These are phyloP conservation scores for Globisporangium sylvaticum DNA, from an alignment of 352 stramenopile genomes.

Conservation along the genomic window DNA sequence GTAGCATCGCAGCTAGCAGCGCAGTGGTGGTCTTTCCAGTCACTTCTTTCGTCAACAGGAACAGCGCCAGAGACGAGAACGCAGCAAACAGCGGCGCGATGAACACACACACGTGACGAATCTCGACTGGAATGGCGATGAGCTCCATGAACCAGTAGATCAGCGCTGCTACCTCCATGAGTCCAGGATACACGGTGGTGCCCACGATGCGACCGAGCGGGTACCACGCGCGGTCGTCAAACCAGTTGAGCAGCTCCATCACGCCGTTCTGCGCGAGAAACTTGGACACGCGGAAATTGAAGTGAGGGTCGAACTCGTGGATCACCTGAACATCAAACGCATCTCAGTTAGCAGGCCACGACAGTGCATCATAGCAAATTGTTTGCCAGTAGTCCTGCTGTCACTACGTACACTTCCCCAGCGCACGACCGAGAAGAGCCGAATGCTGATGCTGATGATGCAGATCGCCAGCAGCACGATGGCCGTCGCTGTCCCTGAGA, in stretches of 20 bases:
- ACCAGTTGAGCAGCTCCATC: conserved; percentile 96
- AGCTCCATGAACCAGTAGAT: conserved; percentile 76
- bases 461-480: conserved; percentile 80
- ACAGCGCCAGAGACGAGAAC: conserved; percentile 81
- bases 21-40: conserved; percentile 62
- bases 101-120: conserved; percentile 89
- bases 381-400: not conserved
- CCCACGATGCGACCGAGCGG: conserved; percentile 90
- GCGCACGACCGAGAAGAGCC: conserved; percentile 89
- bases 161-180: conserved; percentile 83
- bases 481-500: conserved; percentile 27
- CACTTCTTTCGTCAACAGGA: conserved; percentile 84
- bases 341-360: not conserved
- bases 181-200: conserved; percentile 91
- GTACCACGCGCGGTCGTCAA: conserved; percentile 96
- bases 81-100: conserved; percentile 87
- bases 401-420: conserved; percentile 79
- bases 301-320: conserved; percentile 95
- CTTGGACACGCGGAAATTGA: conserved; percentile 99
- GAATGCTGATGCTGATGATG: conserved; percentile 86
- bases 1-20: conserved; percentile 89
- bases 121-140: conserved; percentile 58
- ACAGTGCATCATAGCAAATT: not conserved
- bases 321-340: conserved; percentile 55
- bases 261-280: conserved; percentile 89